Evolutionary conservation across 2,329 filamentous ascomycete genomes (phyloP).

Genomic region (Fusarium albidum): DNA sequence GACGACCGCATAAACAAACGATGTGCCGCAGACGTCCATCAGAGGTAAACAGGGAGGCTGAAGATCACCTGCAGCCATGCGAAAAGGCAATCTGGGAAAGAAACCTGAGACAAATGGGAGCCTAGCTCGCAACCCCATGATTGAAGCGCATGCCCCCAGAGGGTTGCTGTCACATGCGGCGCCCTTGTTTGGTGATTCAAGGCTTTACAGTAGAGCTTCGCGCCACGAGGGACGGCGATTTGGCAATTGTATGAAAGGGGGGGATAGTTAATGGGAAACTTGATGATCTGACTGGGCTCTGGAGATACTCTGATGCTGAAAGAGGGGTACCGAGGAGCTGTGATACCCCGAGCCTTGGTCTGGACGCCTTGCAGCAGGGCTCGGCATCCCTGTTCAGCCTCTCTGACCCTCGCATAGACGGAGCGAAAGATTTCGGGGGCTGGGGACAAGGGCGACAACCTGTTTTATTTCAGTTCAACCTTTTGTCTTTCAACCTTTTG

Average conservation of each 20-base stretch:
- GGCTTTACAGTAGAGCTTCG: slow-evolving; percentile 14
- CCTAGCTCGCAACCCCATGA: slow-evolving; percentile 31
- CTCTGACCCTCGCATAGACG: background rate
- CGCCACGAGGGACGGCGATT: slow-evolving; percentile 27
- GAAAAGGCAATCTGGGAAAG: slow-evolving; percentile 15
- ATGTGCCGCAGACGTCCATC: too few species aligned
- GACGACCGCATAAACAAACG: too few species aligned
- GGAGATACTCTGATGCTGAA: background rate
- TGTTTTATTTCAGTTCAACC: too few species aligned
- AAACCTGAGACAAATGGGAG: slow-evolving; percentile 15
- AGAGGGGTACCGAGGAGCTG: slow-evolving; percentile 20
- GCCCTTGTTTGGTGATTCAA: background rate
- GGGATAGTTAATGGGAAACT: background rate
- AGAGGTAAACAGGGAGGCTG: too few species aligned
- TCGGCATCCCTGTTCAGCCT: slow-evolving; percentile 5
- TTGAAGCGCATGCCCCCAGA: slow-evolving; percentile 33
- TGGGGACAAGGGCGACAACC: too few species aligned
- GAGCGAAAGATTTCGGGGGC: background rate
- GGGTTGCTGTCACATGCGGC: slow-evolving; percentile 20
- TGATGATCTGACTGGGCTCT: background rate
- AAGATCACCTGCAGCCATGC: slow-evolving; percentile 27
- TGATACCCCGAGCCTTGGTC: slow-evolving; percentile 1
- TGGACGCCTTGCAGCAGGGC: slow-evolving; percentile 13
- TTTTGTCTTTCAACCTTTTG: too few species aligned
- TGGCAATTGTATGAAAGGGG: background rate